Conservation (phyloP, 2,329 filamentous ascomycete genomes). For the Scedosporium dehoogii region DNA sequence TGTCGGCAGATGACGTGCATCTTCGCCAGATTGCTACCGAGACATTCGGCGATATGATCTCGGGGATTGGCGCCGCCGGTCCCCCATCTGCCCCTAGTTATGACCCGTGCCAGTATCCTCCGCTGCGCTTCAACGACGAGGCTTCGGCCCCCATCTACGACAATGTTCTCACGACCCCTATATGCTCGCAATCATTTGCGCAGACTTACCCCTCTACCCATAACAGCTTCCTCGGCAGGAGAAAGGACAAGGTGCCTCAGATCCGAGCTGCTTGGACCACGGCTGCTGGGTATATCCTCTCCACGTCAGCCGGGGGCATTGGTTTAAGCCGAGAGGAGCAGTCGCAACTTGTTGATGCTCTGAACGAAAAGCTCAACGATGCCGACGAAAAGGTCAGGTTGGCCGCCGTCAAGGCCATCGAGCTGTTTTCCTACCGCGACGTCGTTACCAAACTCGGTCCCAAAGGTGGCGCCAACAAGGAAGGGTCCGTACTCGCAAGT, state of each 20-base stretch:
- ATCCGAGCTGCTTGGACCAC: slow-evolving; percentile 84
- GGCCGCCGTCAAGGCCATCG: slow-evolving; percentile 77
- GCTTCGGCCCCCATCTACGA: slow-evolving; percentile 35
- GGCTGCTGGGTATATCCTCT: slow-evolving; percentile 72
- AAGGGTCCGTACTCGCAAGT: slow-evolving; percentile 69
- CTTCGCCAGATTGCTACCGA: slow-evolving; percentile 83
- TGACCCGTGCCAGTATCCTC: slow-evolving; percentile 80
- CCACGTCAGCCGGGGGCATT: slow-evolving; percentile 85
- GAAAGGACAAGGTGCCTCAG: slow-evolving; percentile 73
- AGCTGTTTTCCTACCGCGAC: slow-evolving; percentile 69
- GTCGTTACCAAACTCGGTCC: slow-evolving; percentile 73
- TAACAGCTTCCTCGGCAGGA: slow-evolving; percentile 72
- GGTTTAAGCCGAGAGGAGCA: slow-evolving; percentile 81
- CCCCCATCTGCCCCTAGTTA: slow-evolving; percentile 62
- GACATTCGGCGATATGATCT: slow-evolving; percentile 88
- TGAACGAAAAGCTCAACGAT: slow-evolving; percentile 77
- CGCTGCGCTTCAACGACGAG: slow-evolving; percentile 54
- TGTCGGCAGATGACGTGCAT: slow-evolving; percentile 81
- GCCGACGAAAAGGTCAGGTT: slow-evolving; percentile 84
- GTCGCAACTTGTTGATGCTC: slow-evolving; percentile 57
- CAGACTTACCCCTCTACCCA: slow-evolving; percentile 73
- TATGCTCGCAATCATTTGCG: slow-evolving; percentile 81
- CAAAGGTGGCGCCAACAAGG: slow-evolving; percentile 62
- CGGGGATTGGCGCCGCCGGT: slow-evolving; percentile 85
- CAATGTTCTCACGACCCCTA: slow-evolving; percentile 67